phyloP scores from a whole-genome alignment of 2,329 filamentous ascomycete species.

The Alternaria sp. region DNA sequence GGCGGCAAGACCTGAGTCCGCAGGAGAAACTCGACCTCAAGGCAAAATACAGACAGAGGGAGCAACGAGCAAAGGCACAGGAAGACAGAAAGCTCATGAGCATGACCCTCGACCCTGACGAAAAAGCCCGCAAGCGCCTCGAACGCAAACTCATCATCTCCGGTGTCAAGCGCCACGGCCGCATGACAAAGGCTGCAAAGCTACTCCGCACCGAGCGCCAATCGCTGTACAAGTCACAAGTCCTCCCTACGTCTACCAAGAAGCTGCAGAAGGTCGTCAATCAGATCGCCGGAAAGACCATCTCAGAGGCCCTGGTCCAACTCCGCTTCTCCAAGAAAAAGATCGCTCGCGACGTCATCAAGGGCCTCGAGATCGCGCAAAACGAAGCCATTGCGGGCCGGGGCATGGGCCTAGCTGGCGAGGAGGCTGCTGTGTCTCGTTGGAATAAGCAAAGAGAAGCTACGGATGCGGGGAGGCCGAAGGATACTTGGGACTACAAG shows the following conservation, averaged over 20 bases:
- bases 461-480: conserved; percentile 21
- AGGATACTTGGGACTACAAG: conserved; percentile 23
- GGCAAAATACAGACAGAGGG: conserved; percentile 15
- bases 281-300: conserved; percentile 91
- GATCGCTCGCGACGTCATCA: conserved; percentile 79
- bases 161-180: conserved; percentile 73
- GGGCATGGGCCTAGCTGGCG: conserved; percentile 78
- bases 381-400: conserved; percentile 81
- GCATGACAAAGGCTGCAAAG: conserved; percentile 71
- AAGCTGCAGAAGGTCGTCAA: conserved; percentile 86
- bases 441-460: conserved; percentile 30
- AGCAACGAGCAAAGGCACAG: conserved; percentile 20
- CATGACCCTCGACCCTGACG: conserved; percentile 73
- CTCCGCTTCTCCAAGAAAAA: conserved; percentile 98
- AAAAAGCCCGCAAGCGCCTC: conserved; percentile 75
- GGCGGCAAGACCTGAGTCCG: conserved; percentile 25
- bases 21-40: conserved; percentile 28
- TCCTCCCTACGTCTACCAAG: conserved; percentile 87
- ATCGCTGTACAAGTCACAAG: conserved; percentile 69
- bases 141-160: conserved; percentile 85
- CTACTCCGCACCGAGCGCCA: conserved; percentile 73
- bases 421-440: conserved; percentile 26
- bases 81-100: conserved; percentile 65
- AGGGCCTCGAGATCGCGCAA: conserved; percentile 81
- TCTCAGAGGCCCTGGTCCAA: conserved; percentile 92